phyloP scores from a whole-genome alignment of 1,284 basidiomycete species.

The Irpex sp. region DNA sequence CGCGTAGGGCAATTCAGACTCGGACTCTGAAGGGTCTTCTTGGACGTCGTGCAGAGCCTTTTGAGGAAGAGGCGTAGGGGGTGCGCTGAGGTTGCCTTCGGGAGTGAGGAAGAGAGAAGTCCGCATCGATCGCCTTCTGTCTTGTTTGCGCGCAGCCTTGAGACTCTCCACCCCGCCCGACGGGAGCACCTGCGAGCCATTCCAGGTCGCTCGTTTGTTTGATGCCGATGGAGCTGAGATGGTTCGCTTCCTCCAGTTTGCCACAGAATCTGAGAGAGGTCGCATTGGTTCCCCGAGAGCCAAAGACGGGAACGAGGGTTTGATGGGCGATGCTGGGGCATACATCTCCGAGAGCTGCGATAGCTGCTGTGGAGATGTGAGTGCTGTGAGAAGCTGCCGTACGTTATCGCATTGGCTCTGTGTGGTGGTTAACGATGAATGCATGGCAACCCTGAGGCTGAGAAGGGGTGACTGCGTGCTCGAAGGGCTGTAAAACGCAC shows the following conservation, averaged over 20 bases:
- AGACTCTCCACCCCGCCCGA: conserved; percentile 12
- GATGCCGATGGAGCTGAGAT: conserved; percentile 13
- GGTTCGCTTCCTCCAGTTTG: conserved; percentile 19
- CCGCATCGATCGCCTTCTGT: conserved; percentile 52
- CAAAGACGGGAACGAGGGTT: conserved; percentile 29
- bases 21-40: conserved; percentile 17
- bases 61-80: conserved; percentile 36
- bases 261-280: conserved; percentile 38
- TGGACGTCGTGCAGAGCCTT: conserved; percentile 32
- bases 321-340: conserved; percentile 63
- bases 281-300: conserved; percentile 25
- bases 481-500: conserved; percentile 32
- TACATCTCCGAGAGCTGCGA: conserved; percentile 80
- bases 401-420: conserved; percentile 76
- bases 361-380: conserved; percentile 62
- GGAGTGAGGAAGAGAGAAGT: conserved; percentile 36
- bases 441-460: conserved; percentile 59
- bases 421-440: conserved; percentile 65
- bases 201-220: conserved; percentile 72
- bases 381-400: conserved; percentile 66
- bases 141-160: conserved; percentile 36
- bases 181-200: conserved; percentile 47
- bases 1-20: conserved; percentile 9
- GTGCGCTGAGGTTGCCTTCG: conserved; percentile 35
- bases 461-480: conserved; percentile 48